phyloP scores from a whole-genome alignment of 2,329 filamentous ascomycete genomes.

The Metarhizium album region DNA sequence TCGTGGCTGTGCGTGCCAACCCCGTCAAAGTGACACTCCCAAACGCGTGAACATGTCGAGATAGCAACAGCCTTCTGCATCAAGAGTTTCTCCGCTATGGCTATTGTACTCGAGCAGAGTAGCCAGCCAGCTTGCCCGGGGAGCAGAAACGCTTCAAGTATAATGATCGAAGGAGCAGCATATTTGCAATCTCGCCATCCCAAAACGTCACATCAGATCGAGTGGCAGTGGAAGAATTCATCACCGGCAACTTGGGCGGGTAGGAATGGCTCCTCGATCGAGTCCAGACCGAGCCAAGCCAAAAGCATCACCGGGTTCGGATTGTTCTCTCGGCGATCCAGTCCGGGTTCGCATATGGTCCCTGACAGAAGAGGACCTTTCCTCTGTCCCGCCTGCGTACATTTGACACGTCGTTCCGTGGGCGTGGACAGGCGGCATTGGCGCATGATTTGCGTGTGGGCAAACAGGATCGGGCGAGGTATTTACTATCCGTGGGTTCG shows the following conservation, averaged over 20 bases:
- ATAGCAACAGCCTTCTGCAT: too few relatives aligned
- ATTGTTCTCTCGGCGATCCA: conserved; percentile 18
- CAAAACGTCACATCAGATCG: background rate
- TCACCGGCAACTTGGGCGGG: conserved; percentile 19
- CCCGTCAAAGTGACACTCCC: too few relatives aligned
- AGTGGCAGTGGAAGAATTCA: conserved; percentile 21
- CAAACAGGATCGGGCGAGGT: conserved; percentile 40
- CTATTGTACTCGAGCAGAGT: too few relatives aligned
- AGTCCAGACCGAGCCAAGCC: conserved; percentile 14
- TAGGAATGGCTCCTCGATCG: conserved; percentile 18
- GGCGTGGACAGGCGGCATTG: conserved; percentile 34
- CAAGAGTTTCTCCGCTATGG: too few relatives aligned
- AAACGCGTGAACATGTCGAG: too few relatives aligned
- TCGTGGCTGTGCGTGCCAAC: too few relatives aligned
- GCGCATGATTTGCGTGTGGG: conserved; percentile 38
- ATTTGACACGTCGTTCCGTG: conserved; percentile 31
- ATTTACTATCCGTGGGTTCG: conserved; percentile 30
- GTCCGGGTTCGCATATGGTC: conserved; percentile 28
- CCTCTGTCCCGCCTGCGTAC: conserved; percentile 18
- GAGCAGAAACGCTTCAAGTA: too few relatives aligned
- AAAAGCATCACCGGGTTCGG: conserved; percentile 3
- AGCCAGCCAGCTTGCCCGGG: too few relatives aligned
- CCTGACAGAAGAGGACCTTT: conserved; percentile 23
- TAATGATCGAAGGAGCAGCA: too few relatives aligned
- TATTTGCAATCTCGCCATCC: too few relatives aligned